Evolutionary conservation across 2,329 filamentous ascomycete species (phyloP).

Genomic region (Calycina marina): DNA sequence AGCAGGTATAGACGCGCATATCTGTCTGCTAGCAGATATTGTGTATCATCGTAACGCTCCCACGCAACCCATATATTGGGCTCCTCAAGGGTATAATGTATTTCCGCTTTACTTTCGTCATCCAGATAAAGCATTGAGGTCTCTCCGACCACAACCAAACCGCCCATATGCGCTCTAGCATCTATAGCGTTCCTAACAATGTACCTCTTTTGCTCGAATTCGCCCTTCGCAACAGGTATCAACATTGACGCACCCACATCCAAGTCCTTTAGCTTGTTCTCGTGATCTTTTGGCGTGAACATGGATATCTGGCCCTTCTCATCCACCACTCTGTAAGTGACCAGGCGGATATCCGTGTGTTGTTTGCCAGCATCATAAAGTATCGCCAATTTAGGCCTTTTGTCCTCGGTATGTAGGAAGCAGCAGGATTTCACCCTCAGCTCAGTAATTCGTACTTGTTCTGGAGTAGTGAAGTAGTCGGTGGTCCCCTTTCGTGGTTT

Average conservation of each 20-base stretch:
- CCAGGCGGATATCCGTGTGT: constrained; percentile 33
- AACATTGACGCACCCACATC: constrained; percentile 44
- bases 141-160: constrained; percentile 62
- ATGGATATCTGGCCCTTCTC: constrained; percentile 36
- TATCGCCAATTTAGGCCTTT: constrained; percentile 46
- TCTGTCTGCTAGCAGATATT: constrained; percentile 83
- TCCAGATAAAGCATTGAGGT: constrained; percentile 78
- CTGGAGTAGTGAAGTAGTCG: constrained; percentile 45
- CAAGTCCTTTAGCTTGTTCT: constrained; percentile 36
- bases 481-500: constrained; percentile 34
- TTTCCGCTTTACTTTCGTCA: constrained; percentile 52
- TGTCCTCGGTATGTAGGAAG: constrained; percentile 42
- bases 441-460: constrained; percentile 48
- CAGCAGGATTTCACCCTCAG: constrained; percentile 50
- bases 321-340: constrained; percentile 46
- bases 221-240: constrained; percentile 44
- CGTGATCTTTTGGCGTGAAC: constrained; percentile 43
- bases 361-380: constrained; percentile 49
- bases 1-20: constrained; percentile 79
- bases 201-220: constrained; percentile 44
- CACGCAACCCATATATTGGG: constrained; percentile 84
- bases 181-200: constrained; percentile 35
- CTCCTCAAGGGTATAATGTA: constrained; percentile 51
- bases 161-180: constrained; percentile 46
- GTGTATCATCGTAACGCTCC: constrained; percentile 67